phyloP scores from a whole-genome alignment of 495 filamentous ascomycete genomes.

The Achaetomiella virescens region DNA sequence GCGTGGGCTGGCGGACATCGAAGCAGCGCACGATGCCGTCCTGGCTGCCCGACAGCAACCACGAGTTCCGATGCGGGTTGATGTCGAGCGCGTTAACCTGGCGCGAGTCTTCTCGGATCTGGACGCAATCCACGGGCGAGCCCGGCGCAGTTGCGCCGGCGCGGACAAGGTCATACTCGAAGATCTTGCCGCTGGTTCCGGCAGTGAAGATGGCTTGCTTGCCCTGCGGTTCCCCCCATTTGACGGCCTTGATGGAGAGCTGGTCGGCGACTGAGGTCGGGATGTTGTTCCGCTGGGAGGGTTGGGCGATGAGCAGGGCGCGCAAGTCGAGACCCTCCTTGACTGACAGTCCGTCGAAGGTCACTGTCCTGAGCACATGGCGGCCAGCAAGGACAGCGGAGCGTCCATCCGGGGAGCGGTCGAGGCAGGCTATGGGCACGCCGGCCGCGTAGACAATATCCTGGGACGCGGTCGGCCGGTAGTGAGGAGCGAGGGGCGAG shows the following conservation, averaged over 20 bases:
- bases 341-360: constrained; percentile 60
- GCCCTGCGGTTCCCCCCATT: constrained; percentile 58
- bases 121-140: constrained; percentile 63
- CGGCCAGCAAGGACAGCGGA: constrained; percentile 75
- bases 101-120: constrained; percentile 70
- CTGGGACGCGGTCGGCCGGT: constrained; percentile 63
- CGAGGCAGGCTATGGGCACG: constrained; percentile 66
- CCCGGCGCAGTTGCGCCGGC: constrained; percentile 30
- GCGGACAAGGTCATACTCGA: constrained; percentile 76
- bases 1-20: constrained; percentile 39
- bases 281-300: constrained; percentile 52
- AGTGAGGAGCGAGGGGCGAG: constrained; percentile 32
- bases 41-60: constrained; percentile 83
- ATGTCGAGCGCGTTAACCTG: constrained; percentile 90
- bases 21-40: constrained; percentile 76
- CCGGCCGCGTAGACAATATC: constrained; percentile 67
- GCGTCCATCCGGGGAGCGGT: constrained; percentile 68
- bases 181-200: constrained; percentile 77
- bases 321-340: constrained; percentile 77
- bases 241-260: constrained; percentile 75
- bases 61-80: constrained; percentile 71
- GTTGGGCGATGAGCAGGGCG: constrained; percentile 63
- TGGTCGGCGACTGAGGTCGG: constrained; percentile 55
- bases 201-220: constrained; percentile 68
- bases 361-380: constrained; percentile 78